These are phyloP conservation scores for Trichophyton schoenleinii DNA, from an alignment of 2,329 filamentous ascomycete species.

Conservation along the genomic window DNA sequence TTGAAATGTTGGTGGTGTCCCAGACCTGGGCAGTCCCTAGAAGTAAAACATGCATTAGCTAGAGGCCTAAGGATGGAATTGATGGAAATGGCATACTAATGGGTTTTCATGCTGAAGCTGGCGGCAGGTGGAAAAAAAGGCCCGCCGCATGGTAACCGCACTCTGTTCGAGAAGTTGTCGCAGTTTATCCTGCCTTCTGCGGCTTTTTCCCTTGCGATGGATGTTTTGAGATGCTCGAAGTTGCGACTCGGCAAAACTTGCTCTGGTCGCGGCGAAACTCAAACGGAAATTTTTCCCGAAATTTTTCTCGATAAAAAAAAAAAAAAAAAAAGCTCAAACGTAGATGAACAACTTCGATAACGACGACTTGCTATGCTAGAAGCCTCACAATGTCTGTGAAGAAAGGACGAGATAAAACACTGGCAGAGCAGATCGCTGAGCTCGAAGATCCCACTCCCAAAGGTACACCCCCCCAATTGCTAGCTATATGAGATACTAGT, in stretches of 20 bases:
- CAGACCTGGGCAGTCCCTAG: conserved; percentile 74
- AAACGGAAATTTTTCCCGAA: conserved; percentile 10
- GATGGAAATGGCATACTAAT: conserved; percentile 44
- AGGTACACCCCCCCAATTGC: conserved; percentile 35
- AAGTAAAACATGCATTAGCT: background rate
- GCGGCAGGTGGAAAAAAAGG: conserved; percentile 45
- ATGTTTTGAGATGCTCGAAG: background rate
- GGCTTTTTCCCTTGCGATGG: background rate
- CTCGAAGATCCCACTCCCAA: conserved; percentile 49
- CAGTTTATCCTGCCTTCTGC: background rate
- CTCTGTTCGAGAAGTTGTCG: background rate
- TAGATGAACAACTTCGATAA: background rate
- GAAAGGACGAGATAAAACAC: conserved; percentile 38
- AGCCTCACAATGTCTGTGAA: conserved; percentile 31
- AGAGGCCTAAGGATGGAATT: background rate
- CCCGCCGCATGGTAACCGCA: conserved; percentile 24
- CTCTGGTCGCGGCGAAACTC: background rate
- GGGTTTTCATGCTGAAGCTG: conserved; percentile 70
- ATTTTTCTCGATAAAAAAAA: background rate
- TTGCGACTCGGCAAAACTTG: conserved; percentile 1
- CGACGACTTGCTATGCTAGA: background rate
- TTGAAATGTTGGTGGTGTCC: conserved; percentile 52
- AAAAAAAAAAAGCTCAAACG: background rate
- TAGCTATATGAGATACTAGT: conserved; percentile 6
- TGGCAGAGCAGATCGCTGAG: conserved; percentile 50